Percentiles rank a stretch among this genome's conserved stretches.
Evolutionary conservation across 2,329 filamentous ascomycete species (phyloP).

Genomic region (Fusarium oligoseptatum): DNA sequence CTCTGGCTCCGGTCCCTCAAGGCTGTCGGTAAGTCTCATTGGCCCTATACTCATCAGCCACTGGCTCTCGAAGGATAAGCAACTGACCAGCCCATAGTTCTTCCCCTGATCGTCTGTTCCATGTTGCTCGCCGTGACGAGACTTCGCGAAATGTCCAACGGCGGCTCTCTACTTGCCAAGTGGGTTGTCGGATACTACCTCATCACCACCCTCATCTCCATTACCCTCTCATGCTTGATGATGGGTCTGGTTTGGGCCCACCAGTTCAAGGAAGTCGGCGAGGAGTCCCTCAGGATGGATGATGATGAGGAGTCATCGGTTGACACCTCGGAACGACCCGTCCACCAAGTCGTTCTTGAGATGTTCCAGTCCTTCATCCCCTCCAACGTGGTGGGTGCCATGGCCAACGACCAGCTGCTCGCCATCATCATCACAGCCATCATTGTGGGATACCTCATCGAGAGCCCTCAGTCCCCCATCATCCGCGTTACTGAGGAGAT

Average conservation of each 20-base stretch:
- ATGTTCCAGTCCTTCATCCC: slow-evolving; percentile 65
- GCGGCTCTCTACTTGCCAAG: slow-evolving; percentile 59
- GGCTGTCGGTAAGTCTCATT: slow-evolving; percentile 57
- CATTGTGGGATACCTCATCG: slow-evolving; percentile 61
- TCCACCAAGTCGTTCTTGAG: slow-evolving; percentile 60
- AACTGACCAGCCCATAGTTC: slow-evolving; percentile 51
- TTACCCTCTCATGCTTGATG: slow-evolving; percentile 61
- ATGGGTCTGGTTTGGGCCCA: slow-evolving; percentile 62
- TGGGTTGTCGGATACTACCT: slow-evolving; percentile 66
- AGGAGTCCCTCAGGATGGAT: slow-evolving; percentile 47
- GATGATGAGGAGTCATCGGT: slow-evolving; percentile 21
- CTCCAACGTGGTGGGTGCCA: slow-evolving; percentile 60
- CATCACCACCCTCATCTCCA: slow-evolving; percentile 62
- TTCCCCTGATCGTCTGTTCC: slow-evolving; percentile 65
- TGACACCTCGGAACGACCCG: slow-evolving; percentile 49
- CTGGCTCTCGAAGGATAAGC: not conserved
- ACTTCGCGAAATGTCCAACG: slow-evolving; percentile 60
- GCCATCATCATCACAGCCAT: slow-evolving; percentile 61
- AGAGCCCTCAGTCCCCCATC: slow-evolving; percentile 52
- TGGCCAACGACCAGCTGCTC: slow-evolving; percentile 62
- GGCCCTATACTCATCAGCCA: not conserved
- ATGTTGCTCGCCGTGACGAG: slow-evolving; percentile 65
- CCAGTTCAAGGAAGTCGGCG: slow-evolving; percentile 56
- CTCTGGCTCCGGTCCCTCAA: slow-evolving; percentile 64
- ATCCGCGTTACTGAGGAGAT: slow-evolving; percentile 61